These are phyloP conservation scores for Spathaspora jeffriesii DNA, from an alignment of 1,139 yeast genomes.

Conservation along the genomic window DNA sequence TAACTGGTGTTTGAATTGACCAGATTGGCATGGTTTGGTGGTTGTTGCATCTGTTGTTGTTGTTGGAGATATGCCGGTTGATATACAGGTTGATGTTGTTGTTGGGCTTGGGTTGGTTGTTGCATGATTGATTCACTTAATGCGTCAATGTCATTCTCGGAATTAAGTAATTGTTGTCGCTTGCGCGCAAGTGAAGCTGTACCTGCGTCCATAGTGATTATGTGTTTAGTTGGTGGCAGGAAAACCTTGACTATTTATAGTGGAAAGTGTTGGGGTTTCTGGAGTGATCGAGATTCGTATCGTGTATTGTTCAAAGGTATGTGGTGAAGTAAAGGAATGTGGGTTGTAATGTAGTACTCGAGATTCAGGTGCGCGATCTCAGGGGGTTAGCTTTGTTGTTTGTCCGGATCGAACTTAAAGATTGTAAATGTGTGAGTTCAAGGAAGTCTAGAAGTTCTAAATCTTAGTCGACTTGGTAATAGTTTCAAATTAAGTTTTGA, in stretches of 20 bases:
- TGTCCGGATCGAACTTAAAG: too few relatives aligned
- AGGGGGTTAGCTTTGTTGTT: too few relatives aligned
- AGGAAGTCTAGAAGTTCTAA: too few relatives aligned
- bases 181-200: constrained; percentile 19
- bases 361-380: too few relatives aligned
- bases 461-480: too few relatives aligned
- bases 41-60: constrained; percentile 6
- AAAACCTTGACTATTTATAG: not conserved
- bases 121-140: constrained; percentile 17
- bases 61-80: constrained; percentile 14
- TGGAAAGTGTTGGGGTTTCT: not conserved
- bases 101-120: constrained; percentile 11
- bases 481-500: not conserved
- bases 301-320: not conserved
- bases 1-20: constrained; percentile 12
- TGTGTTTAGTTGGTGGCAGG: too few relatives aligned
- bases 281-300: too few relatives aligned
- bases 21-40: constrained; percentile 11
- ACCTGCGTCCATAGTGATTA: constrained; percentile 25
- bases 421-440: too few relatives aligned
- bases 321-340: too few relatives aligned
- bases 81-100: constrained; percentile 11
- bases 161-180: constrained; percentile 34
- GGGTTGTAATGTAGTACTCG: too few relatives aligned
- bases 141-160: constrained; percentile 28